Evolutionary conservation across 2,329 filamentous ascomycete genomes (phyloP), one percentile per base, ranked within the genome.

Genomic region (Monosporascus sp.): DNA sequence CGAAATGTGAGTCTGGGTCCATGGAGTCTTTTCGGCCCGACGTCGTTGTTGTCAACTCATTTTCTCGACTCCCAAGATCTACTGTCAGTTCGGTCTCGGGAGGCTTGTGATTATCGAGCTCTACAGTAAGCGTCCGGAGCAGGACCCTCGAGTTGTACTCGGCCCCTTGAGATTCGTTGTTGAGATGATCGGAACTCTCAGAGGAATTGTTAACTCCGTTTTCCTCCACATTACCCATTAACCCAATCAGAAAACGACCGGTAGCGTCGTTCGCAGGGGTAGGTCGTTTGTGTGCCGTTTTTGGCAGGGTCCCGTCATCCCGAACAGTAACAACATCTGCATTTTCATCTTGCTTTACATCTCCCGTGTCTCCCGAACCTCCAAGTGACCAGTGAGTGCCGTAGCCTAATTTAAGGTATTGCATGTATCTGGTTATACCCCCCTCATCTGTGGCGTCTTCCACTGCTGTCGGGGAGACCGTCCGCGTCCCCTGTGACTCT

Each of bases 121-220:
- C 85, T 24, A 91, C 78, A 22, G 86, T 82, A 24, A 92, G 60
- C 0, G 86, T 89, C 48, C 87, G 80, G 3, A 90, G 70, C 14
- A 84, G 69, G 9, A 82, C 85, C 31, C 86, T 79, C 1, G 79
- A 75, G 56, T 82, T 79, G 51, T 73, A 59, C 38, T 73, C 71
- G 20, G 58, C 52, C 14, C 71, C 68, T 3, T 73, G 70, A 3
- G 65, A 64, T 8, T 64, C 65, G 4, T 48, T 56, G n/a, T 61
- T 59, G 2, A 55, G 53, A n/a, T 54, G 55, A 9, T 59, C 56
- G 22, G 45, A 55, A 54, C 63, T 64, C 1, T 68, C 62, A 2
- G 72, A 71, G 1, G 61, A 54, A 17, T 70, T 70, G 17, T 65
- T 64, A 31, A 46, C 48, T 16, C 65, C 53, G 56, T 65, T 64